Conservation (phyloP, 495 filamentous ascomycete species). For the Sphaerosporella brunnea region DNA sequence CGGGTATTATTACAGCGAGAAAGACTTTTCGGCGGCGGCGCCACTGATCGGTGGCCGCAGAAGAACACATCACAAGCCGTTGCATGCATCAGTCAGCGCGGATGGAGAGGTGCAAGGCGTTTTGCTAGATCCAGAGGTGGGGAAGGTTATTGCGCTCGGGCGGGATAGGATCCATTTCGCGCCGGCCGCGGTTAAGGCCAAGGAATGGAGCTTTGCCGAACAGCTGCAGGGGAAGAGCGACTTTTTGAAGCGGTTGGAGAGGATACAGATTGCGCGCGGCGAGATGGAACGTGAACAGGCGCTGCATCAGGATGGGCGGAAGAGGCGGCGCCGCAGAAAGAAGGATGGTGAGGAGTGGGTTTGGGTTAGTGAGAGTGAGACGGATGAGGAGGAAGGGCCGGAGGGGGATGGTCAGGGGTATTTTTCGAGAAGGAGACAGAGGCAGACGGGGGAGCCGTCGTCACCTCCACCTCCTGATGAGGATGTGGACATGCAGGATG, state of each 20-base stretch:
- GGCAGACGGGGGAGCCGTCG: too few species aligned
- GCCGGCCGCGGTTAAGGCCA: conserved; percentile 16
- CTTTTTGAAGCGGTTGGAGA: neutral
- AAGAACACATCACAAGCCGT: conserved; percentile 15
- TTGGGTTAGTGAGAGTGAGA: conserved; percentile 8
- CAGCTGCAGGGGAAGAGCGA: neutral
- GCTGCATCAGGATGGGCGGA: neutral
- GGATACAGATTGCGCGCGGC: conserved; percentile 4
- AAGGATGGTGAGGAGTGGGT: conserved; percentile 9
- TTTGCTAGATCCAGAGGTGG: conserved; percentile 10
- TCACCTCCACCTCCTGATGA: too few species aligned
- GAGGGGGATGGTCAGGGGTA: neutral
- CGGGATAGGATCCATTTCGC: conserved; percentile 10
- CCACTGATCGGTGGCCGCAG: conserved; percentile 9
- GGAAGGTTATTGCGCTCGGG: conserved; percentile 12
- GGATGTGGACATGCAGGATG: too few species aligned
- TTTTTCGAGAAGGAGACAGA: too few species aligned
- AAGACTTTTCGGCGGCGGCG: neutral
- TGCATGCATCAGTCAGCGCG: conserved; percentile 16
- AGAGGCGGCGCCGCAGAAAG: conserved; percentile 8
- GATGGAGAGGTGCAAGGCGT: conserved; percentile 11
- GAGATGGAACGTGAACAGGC: conserved; percentile 1
- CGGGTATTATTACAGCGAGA: conserved; percentile 4
- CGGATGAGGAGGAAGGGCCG: conserved; percentile 7
- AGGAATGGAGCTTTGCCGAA: conserved; percentile 8